Percentiles rank a stretch among this genome's conserved stretches.
Evolutionary conservation across 768 basidiomycete species (phyloP).

Genomic region (Mycena vitilis): DNA sequence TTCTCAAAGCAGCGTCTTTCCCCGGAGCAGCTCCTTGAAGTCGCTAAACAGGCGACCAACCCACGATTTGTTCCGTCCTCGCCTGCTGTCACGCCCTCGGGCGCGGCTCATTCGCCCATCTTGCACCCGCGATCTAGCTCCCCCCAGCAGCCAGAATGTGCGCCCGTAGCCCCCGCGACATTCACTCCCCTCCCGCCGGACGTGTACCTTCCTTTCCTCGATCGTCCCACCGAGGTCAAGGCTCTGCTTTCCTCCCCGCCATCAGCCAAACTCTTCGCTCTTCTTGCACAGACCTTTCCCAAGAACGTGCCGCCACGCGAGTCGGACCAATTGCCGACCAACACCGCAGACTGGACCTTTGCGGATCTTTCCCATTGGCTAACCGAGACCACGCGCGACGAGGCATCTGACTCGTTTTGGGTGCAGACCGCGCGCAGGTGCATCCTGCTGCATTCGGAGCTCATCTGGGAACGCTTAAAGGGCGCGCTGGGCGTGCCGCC

Average conservation of each 20-base stretch:
- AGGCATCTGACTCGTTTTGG: conserved; percentile 80
- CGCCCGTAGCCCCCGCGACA: conserved; percentile 57
- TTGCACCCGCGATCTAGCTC: conserved; percentile 33
- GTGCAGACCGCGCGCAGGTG: conserved; percentile 78
- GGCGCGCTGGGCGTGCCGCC: conserved; percentile 89
- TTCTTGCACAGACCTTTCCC: conserved; percentile 79
- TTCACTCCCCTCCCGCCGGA: conserved; percentile 84
- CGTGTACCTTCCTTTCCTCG: conserved; percentile 87
- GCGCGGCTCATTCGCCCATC: conserved; percentile 38
- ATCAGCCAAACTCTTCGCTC: conserved; percentile 76
- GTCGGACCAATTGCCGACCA: conserved; percentile 51
- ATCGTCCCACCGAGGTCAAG: conserved; percentile 81
- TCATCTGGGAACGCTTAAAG: conserved; percentile 93
- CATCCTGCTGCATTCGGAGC: conserved; percentile 80
- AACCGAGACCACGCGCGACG: conserved; percentile 68
- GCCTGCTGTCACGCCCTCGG: conserved; percentile 33
- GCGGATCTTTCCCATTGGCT: conserved; percentile 77
- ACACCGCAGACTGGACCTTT: conserved; percentile 80
- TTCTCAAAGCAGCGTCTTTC: conserved; percentile 64
- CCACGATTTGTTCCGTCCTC: conserved; percentile 43
- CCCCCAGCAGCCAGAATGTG: conserved; percentile 18
- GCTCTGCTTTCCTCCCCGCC: conserved; percentile 73
- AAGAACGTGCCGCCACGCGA: conserved; percentile 38
- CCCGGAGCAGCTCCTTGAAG: conserved; percentile 80
- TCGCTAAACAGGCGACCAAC: conserved; percentile 72